Conservation (phyloP, 2,329 filamentous ascomycete species). For the Colletotrichum navitas region DNA sequence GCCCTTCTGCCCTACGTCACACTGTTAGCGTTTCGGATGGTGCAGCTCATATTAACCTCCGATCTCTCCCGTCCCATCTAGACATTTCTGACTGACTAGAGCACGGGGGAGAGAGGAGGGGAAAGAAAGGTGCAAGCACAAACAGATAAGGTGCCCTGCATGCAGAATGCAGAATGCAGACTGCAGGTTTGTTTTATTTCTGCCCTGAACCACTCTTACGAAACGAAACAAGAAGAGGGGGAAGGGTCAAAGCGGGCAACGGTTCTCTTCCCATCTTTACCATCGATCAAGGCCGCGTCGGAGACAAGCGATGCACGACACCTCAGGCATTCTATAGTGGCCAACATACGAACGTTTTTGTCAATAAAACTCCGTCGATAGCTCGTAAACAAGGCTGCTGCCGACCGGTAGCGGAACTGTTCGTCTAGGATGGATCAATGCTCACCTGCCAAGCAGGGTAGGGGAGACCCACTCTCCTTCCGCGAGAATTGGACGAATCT, state of each 20-base stretch:
- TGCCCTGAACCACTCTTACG: background rate
- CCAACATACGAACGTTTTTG: background rate
- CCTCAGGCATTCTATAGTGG: too few relatives aligned
- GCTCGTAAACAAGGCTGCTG: background rate
- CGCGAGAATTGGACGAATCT: background rate
- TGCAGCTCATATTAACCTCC: slow-evolving; percentile 22
- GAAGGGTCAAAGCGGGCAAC: slow-evolving; percentile 26
- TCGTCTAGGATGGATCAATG: background rate
- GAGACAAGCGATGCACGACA: background rate
- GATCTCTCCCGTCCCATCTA: slow-evolving; percentile 16
- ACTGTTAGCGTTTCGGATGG: slow-evolving; percentile 19
- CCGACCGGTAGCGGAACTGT: slow-evolving; percentile 1
- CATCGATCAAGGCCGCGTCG: background rate
- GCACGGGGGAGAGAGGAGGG: background rate
- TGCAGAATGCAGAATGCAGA: slow-evolving; percentile 1
- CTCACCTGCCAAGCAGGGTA: background rate
- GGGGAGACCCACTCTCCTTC: background rate
- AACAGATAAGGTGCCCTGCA: slow-evolving; percentile 15
- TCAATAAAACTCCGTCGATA: background rate
- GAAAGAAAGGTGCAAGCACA: background rate
- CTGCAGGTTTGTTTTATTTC: background rate
- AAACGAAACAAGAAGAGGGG: background rate
- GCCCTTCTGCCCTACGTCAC: background rate
- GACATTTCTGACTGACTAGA: background rate
- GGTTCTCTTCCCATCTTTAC: too few relatives aligned